phyloP scores from a whole-genome alignment of 768 basidiomycete species.

The Tricholomella constricta region DNA sequence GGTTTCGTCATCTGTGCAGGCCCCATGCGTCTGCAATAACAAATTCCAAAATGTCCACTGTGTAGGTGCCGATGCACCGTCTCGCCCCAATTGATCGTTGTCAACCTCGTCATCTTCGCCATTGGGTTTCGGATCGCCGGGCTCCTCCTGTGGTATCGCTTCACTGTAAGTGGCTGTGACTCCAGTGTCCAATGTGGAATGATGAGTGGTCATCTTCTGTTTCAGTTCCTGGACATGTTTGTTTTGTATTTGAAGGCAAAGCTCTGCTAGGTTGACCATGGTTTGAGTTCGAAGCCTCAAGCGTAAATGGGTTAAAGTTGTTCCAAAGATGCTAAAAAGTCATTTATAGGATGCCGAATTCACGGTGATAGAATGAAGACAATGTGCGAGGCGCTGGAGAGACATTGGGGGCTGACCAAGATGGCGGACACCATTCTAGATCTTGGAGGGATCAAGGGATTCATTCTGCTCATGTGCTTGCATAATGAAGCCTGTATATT shows the following conservation, averaged over 20 bases:
- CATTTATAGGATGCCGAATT: constrained; percentile 25
- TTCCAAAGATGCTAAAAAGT: constrained; percentile 17
- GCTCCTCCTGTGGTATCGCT: too few relatives aligned
- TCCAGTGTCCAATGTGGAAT: too few relatives aligned
- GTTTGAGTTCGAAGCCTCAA: constrained; percentile 11
- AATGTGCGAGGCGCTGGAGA: constrained; percentile 18
- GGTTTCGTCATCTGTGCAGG: too few relatives aligned
- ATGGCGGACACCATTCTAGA: constrained; percentile 3
- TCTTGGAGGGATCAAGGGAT: constrained; percentile 7
- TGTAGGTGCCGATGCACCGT: too few relatives aligned
- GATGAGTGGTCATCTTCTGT: constrained; percentile 4
- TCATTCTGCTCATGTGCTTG: neutral
- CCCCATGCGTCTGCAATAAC: too few relatives aligned
- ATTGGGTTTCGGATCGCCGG: too few relatives aligned
- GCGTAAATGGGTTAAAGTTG: constrained; percentile 16
- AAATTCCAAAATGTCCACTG: too few relatives aligned
- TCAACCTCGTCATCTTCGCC: too few relatives aligned
- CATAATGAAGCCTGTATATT: neutral
- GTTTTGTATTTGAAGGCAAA: constrained; percentile 29
- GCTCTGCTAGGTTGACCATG: constrained; percentile 27
- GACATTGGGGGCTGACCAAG: constrained; percentile 2
- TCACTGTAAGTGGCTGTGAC: neutral
- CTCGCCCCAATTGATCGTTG: too few relatives aligned
- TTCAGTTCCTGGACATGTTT: constrained; percentile 14
- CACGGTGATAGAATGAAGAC: constrained; percentile 19